A percentile compares a stretch with the other conserved stretches of the same genome.
These are phyloP conservation scores for Dioszegia hungarica DNA, from an alignment of 768 basidiomycete genomes.

Conservation along the genomic window DNA sequence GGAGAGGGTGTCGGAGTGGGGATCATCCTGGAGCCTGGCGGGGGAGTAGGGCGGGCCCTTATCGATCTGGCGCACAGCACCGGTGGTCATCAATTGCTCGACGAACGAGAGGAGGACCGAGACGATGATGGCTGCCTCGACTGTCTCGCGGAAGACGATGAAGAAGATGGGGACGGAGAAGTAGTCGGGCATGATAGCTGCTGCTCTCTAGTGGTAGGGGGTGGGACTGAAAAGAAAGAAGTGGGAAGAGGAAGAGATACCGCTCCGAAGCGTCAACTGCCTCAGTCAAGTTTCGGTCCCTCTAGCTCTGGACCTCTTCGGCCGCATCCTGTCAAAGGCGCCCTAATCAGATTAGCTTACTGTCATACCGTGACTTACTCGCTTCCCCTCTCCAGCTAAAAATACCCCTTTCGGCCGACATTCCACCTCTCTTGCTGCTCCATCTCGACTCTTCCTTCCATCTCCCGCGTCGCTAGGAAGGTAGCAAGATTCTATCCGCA, in stretches of 20 bases:
- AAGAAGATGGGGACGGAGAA: constrained; percentile 94
- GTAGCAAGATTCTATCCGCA: background rate
- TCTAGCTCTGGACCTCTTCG: background rate
- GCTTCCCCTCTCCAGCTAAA: background rate
- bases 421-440: background rate
- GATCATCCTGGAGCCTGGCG: background rate
- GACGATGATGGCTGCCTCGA: constrained; percentile 88
- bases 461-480: too few species aligned
- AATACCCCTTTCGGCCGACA: background rate
- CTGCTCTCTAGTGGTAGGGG: background rate
- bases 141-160: constrained; percentile 90
- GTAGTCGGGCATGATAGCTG: constrained; percentile 1
- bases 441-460: too few species aligned
- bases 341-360: too few species aligned
- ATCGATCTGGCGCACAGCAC: constrained; percentile 2
- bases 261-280: too few species aligned
- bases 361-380: too few species aligned
- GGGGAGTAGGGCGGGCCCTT: background rate
- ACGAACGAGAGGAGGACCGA: constrained; percentile 85
- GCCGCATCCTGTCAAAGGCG: too few species aligned
- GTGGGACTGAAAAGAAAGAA: too few species aligned
- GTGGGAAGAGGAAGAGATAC: too few species aligned
- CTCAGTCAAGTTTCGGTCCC: too few species aligned
- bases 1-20: background rate
- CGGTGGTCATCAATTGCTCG: constrained; percentile 57